Evolutionary conservation across 2,329 filamentous ascomycete genomes (phyloP).

Genomic region (Alternaria rosae): DNA sequence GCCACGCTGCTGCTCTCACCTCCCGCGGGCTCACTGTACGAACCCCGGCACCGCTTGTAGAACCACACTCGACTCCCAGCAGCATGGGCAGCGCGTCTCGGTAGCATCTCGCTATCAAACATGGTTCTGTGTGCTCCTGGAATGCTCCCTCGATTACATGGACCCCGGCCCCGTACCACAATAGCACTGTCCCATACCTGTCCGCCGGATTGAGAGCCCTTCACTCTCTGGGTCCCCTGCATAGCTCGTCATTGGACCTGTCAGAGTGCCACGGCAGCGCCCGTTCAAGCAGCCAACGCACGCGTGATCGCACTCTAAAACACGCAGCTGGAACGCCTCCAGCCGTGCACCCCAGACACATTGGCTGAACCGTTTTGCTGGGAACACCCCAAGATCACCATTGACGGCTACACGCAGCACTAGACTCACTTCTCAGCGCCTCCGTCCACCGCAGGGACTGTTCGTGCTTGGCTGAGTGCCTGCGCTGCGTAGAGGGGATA

Average conservation of each 20-base stretch:
- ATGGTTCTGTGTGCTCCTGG: conserved; percentile 43
- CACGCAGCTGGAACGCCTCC: conserved; percentile 50
- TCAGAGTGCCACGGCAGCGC: conserved; percentile 46
- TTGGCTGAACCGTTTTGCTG: conserved; percentile 49
- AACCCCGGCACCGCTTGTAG: conserved; percentile 17
- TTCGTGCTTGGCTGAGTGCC: conserved; percentile 38
- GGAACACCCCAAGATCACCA: conserved; percentile 43
- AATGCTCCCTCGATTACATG: conserved; percentile 48
- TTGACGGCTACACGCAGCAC: conserved; percentile 50
- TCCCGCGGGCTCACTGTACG: background rate
- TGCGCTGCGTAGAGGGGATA: conserved; percentile 47
- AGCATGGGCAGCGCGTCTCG: conserved; percentile 46
- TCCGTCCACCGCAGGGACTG: conserved; percentile 42
- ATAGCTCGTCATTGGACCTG: conserved; percentile 37
- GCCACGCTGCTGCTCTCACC: conserved; percentile 9
- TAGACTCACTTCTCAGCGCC: conserved; percentile 50
- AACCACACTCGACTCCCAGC: conserved; percentile 27
- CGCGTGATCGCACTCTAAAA: conserved; percentile 53
- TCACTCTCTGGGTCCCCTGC: conserved; percentile 25
- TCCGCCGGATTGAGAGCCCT: conserved; percentile 45
- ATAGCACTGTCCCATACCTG: conserved; percentile 50
- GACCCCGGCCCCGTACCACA: conserved; percentile 47
- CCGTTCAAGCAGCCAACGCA: conserved; percentile 48
- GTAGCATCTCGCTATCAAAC: conserved; percentile 40
- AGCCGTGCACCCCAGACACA: conserved; percentile 41